Evolutionary conservation across 257 asterid species (phyloP).

Genomic region (Fraxinus quadrangulata): DNA sequence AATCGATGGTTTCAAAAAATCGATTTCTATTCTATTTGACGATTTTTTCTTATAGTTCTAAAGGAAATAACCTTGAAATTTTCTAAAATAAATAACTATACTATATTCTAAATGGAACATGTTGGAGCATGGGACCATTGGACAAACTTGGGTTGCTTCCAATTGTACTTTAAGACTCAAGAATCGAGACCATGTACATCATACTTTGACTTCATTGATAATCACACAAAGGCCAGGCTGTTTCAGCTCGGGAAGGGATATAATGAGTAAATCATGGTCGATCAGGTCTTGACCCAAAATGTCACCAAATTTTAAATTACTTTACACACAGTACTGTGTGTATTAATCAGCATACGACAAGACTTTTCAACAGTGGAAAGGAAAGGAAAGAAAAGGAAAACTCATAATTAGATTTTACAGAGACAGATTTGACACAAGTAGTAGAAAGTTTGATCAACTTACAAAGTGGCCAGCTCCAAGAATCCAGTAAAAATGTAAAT

Average conservation of each 20-base stretch:
- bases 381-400: background rate
- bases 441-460: slow-evolving; percentile 34
- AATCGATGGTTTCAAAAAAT: too few relatives aligned
- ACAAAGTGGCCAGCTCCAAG: slow-evolving; percentile 99
- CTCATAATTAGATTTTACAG: background rate
- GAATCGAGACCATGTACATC: background rate
- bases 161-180: background rate
- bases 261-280: background rate
- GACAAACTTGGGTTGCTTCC: background rate
- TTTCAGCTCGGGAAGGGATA: background rate
- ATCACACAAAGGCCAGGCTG: background rate
- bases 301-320: background rate
- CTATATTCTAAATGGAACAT: too few relatives aligned
- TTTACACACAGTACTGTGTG: background rate
- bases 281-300: background rate
- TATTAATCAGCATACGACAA: background rate
- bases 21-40: too few relatives aligned
- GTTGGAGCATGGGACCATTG: too few relatives aligned
- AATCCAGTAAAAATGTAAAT: slow-evolving; percentile 83
- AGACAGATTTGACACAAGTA: background rate
- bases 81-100: too few relatives aligned
- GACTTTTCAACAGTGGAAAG: background rate
- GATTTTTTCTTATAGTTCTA: too few relatives aligned
- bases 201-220: background rate
- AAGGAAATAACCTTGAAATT: too few relatives aligned